Conservation (phyloP, 176 grass and related monocot genomes). For the Eleusine indica region DNA sequence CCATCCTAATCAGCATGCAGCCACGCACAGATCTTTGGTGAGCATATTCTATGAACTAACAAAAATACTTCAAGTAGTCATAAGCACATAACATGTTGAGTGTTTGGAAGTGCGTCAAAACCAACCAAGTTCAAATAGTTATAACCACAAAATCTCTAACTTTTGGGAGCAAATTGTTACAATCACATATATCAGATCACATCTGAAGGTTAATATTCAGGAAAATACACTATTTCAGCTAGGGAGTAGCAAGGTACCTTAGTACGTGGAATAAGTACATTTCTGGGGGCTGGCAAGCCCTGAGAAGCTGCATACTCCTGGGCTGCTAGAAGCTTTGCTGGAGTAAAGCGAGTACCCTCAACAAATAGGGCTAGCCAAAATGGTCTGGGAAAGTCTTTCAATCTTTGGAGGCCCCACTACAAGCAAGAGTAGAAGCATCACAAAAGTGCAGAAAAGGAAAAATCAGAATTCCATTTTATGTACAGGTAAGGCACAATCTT, state of each 20-base stretch:
- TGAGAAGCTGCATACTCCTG: slow-evolving; percentile 92
- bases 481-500: slow-evolving; percentile 20
- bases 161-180: background rate
- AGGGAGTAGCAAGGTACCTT: slow-evolving; percentile 58
- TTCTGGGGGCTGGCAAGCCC: slow-evolving; percentile 71
- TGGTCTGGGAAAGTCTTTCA: slow-evolving; percentile 85
- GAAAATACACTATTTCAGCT: slow-evolving; percentile 5
- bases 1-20: background rate
- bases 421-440: slow-evolving; percentile 18
- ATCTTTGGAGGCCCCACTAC: slow-evolving; percentile 76
- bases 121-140: background rate
- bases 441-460: slow-evolving; percentile 8
- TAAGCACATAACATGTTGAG: background rate
- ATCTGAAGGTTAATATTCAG: background rate
- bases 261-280: slow-evolving; percentile 95
- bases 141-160: background rate
- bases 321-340: slow-evolving; percentile 76
- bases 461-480: background rate
- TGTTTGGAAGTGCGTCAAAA: background rate
- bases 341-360: slow-evolving; percentile 85
- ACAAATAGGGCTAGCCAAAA: slow-evolving; percentile 97
- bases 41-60: background rate
- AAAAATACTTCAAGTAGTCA: background rate
- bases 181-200: slow-evolving; percentile 8
- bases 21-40: background rate